These are phyloP conservation scores for Leptographium radiaticola DNA, from an alignment of 2,329 filamentous ascomycete genomes.

Conservation along the genomic window DNA sequence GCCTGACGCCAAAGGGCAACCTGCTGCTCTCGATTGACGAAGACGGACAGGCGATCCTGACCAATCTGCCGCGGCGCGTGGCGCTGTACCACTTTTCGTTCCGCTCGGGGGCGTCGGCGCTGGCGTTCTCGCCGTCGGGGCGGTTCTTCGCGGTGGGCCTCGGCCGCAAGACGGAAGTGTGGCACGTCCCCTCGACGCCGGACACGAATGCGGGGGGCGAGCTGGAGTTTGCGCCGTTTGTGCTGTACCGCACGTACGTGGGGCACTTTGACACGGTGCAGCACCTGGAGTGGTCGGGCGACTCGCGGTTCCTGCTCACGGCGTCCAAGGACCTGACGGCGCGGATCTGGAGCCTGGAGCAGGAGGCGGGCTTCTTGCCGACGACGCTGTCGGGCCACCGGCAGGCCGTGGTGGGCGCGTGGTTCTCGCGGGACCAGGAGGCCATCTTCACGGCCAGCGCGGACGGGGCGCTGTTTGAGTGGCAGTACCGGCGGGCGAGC, in stretches of 20 bases:
- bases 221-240: slow-evolving; percentile 89
- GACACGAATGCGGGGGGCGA: slow-evolving; percentile 67
- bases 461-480: slow-evolving; percentile 91
- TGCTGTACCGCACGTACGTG: slow-evolving; percentile 71
- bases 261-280: slow-evolving; percentile 82
- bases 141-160: slow-evolving; percentile 82
- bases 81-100: slow-evolving; percentile 95
- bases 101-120: slow-evolving; percentile 64
- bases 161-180: slow-evolving; percentile 81
- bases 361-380: slow-evolving; percentile 76
- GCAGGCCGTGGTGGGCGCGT: slow-evolving; percentile 84
- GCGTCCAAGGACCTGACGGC: slow-evolving; percentile 86
- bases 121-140: slow-evolving; percentile 84
- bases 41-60: slow-evolving; percentile 85
- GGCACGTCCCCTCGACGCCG: slow-evolving; percentile 87
- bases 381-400: slow-evolving; percentile 86
- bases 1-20: slow-evolving; percentile 80
- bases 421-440: slow-evolving; percentile 91
- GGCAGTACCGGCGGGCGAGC: slow-evolving; percentile 60
- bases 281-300: slow-evolving; percentile 87
- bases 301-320: slow-evolving; percentile 90
- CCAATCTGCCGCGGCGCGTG: slow-evolving; percentile 75
- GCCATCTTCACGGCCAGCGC: slow-evolving; percentile 93
- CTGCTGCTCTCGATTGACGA: slow-evolving; percentile 88
- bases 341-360: slow-evolving; percentile 85